phyloP scores from a whole-genome alignment of 169 alveolate species.

The Miamiensis avidus region DNA sequence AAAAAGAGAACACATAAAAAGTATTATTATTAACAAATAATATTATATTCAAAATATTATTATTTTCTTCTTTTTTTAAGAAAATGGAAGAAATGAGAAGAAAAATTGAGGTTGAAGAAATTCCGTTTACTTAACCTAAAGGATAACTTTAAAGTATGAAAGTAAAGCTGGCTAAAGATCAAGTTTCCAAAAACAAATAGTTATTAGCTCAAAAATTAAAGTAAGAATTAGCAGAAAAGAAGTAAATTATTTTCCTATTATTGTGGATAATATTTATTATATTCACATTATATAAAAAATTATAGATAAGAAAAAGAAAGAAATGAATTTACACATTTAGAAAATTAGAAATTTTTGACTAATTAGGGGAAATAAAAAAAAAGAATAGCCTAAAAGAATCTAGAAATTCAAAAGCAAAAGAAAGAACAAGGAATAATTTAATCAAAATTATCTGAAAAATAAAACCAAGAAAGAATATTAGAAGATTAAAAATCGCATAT shows the following conservation, averaged over 20 bases:
- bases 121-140: neutral
- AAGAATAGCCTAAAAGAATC: neutral
- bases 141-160: neutral
- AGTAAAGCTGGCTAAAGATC: neutral
- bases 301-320: neutral
- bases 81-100: neutral
- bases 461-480: neutral
- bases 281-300: neutral
- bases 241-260: neutral
- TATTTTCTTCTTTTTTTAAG: neutral
- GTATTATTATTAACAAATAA: neutral
- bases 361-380: neutral
- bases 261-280: too few relatives aligned
- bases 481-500: neutral
- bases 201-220: neutral
- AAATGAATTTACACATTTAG: neutral
- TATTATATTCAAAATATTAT: too few relatives aligned
- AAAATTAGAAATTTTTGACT: neutral
- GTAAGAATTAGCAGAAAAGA: neutral
- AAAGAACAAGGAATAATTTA: neutral
- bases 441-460: neutral
- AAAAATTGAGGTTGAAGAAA: neutral
- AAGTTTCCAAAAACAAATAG: too few relatives aligned
- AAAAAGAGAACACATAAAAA: neutral
- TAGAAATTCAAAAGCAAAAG: neutral